Evolutionary conservation across 768 basidiomycete genomes (phyloP).

Genomic region (Tricholoma sp.): DNA sequence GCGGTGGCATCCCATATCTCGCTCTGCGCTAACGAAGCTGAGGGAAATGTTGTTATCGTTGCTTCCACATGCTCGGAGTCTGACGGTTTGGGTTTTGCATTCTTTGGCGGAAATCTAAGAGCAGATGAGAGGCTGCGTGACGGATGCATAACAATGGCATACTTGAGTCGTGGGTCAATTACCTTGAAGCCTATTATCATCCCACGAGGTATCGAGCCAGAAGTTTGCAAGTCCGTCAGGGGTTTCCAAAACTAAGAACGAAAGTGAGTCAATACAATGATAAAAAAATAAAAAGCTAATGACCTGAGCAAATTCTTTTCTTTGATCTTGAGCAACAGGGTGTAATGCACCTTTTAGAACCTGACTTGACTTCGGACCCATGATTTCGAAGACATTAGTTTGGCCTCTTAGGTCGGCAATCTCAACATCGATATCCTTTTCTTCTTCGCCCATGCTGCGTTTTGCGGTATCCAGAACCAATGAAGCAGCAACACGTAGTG

Average conservation of each 20-base stretch:
- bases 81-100: slow-evolving; percentile 42
- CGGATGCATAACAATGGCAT: slow-evolving; percentile 15
- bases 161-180: slow-evolving; percentile 86
- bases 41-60: slow-evolving; percentile 45
- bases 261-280: background rate
- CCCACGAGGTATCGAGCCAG: slow-evolving; percentile 65
- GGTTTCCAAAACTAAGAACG: slow-evolving; percentile 59
- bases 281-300: background rate
- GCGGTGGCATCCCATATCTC: slow-evolving; percentile 67
- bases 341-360: slow-evolving; percentile 61
- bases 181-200: slow-evolving; percentile 78
- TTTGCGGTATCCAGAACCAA: slow-evolving; percentile 36
- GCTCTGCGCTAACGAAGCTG: slow-evolving; percentile 52
- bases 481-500: slow-evolving; percentile 49
- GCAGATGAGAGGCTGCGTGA: background rate
- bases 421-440: slow-evolving; percentile 42
- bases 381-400: slow-evolving; percentile 81
- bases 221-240: slow-evolving; percentile 53
- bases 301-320: slow-evolving; percentile 59
- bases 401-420: slow-evolving; percentile 67
- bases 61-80: slow-evolving; percentile 20
- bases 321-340: slow-evolving; percentile 41
- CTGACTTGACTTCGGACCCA: slow-evolving; percentile 80
- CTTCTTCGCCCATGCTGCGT: slow-evolving; percentile 14
- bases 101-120: slow-evolving; percentile 78